Conservation (phyloP, 306 rosid species). For the Fragaria iinumae region DNA sequence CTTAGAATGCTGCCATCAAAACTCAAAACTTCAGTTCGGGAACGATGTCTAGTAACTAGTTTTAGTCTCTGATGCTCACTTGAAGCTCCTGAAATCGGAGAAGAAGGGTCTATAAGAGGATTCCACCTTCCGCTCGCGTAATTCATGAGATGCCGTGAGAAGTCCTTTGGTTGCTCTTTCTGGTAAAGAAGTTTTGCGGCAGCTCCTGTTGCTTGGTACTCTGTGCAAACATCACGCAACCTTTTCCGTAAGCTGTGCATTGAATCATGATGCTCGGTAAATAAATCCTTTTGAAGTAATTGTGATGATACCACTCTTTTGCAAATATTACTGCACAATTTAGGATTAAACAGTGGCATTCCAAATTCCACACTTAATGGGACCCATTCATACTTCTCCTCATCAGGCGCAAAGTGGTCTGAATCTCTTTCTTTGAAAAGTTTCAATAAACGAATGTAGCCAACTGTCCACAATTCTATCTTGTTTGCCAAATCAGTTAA, state of each 20-base stretch:
- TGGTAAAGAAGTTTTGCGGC: slow-evolving; percentile 85
- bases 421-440: slow-evolving; percentile 58
- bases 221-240: slow-evolving; percentile 74
- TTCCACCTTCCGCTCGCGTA: slow-evolving; percentile 90
- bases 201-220: slow-evolving; percentile 82
- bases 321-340: slow-evolving; percentile 67
- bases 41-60: slow-evolving; percentile 65
- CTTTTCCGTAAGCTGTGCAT: slow-evolving; percentile 80
- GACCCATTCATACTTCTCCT: slow-evolving; percentile 80
- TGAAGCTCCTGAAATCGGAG: slow-evolving; percentile 74
- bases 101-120: slow-evolving; percentile 76
- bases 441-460: slow-evolving; percentile 80
- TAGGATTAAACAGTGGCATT: slow-evolving; percentile 86
- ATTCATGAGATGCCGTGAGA: slow-evolving; percentile 54
- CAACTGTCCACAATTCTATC: slow-evolving; percentile 75
- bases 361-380: slow-evolving; percentile 93
- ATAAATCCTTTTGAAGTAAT: slow-evolving; percentile 72
- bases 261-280: slow-evolving; percentile 71
- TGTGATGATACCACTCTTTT: slow-evolving; percentile 76
- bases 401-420: slow-evolving; percentile 42
- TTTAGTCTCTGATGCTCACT: slow-evolving; percentile 65
- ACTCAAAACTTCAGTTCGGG: slow-evolving; percentile 81
- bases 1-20: slow-evolving; percentile 87
- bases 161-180: slow-evolving; percentile 70
- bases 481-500: slow-evolving; percentile 60